Evolutionary conservation across 2,329 filamentous ascomycete genomes (phyloP).

Genomic region (Pestalotiopsis sp.): DNA sequence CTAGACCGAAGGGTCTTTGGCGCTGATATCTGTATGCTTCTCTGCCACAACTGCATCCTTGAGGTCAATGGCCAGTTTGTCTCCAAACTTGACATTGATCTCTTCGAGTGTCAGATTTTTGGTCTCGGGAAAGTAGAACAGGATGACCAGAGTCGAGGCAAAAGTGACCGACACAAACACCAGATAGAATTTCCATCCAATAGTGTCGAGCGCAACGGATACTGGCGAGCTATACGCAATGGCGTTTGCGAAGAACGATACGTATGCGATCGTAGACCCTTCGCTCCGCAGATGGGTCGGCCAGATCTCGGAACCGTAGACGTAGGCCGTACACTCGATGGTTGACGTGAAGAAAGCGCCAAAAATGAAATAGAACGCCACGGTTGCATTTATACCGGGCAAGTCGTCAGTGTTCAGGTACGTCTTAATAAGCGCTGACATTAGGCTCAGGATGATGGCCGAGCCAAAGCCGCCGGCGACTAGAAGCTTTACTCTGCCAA

Average conservation of each 20-base stretch:
- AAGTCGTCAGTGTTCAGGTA: conserved; percentile 23
- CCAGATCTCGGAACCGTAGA: conserved; percentile 37
- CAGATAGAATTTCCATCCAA: conserved; percentile 56
- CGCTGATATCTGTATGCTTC: neutral
- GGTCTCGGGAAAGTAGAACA: conserved; percentile 50
- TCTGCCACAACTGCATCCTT: conserved; percentile 26
- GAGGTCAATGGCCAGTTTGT: conserved; percentile 25
- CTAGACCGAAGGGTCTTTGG: neutral
- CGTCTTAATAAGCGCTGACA: conserved; percentile 25
- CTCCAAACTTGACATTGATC: conserved; percentile 32
- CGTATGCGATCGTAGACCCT: conserved; percentile 21
- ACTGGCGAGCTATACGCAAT: conserved; percentile 24
- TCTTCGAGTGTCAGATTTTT: conserved; percentile 36
- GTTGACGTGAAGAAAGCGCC: conserved; percentile 27
- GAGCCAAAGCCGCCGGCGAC: conserved; percentile 25
- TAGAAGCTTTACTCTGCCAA: conserved; percentile 29
- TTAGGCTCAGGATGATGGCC: conserved; percentile 23
- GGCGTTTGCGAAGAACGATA: conserved; percentile 27
- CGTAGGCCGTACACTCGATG: conserved; percentile 31
- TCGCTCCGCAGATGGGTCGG: conserved; percentile 34
- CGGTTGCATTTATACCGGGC: conserved; percentile 26
- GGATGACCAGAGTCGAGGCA: conserved; percentile 45
- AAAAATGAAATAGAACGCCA: conserved; percentile 27
- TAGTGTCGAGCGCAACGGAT: conserved; percentile 49
- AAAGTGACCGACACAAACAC: conserved; percentile 48